These are phyloP conservation scores for Volvox reticuliferus DNA, from an alignment of 139 green algal species.

Conservation along the genomic window DNA sequence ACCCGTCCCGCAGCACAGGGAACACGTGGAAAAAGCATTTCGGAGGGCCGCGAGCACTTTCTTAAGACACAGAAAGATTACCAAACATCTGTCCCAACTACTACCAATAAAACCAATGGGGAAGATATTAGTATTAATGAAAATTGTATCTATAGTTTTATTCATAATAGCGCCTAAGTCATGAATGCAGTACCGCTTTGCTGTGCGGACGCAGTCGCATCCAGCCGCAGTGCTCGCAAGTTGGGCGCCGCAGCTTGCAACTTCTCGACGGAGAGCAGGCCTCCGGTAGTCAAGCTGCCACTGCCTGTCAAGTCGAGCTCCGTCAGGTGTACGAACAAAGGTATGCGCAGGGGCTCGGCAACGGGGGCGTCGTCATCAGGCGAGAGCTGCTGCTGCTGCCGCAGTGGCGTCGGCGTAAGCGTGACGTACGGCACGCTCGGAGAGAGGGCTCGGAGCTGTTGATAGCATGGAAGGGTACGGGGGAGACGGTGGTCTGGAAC, in stretches of 20 bases:
- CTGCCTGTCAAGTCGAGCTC: slow-evolving; percentile 40
- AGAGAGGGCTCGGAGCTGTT: slow-evolving; percentile 24
- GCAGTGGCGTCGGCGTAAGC: background rate
- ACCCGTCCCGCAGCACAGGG: too few relatives aligned
- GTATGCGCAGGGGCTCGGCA: background rate
- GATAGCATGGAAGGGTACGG: background rate
- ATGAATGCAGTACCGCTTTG: background rate
- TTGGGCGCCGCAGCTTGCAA: slow-evolving; percentile 37
- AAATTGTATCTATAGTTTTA: too few relatives aligned
- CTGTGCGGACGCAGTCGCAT: background rate
- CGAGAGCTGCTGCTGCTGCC: background rate
- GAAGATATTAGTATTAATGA: too few relatives aligned
- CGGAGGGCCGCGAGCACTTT: too few relatives aligned
- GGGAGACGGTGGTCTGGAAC: too few relatives aligned
- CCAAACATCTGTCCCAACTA: too few relatives aligned
- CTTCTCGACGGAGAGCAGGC: slow-evolving; percentile 10
- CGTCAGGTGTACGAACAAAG: slow-evolving; percentile 31
- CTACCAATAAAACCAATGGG: too few relatives aligned
- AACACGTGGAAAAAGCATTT: too few relatives aligned
- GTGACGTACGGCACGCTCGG: slow-evolving; percentile 8
- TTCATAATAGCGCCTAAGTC: too few relatives aligned
- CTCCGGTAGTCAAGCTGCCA: background rate
- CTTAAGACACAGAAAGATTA: too few relatives aligned
- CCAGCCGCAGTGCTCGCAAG: background rate
- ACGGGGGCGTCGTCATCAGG: background rate